Percentiles rank a stretch among this genome's conserved stretches.
Conservation (phyloP, 2,329 filamentous ascomycete genomes). For the Colletotrichum sp. region DNA sequence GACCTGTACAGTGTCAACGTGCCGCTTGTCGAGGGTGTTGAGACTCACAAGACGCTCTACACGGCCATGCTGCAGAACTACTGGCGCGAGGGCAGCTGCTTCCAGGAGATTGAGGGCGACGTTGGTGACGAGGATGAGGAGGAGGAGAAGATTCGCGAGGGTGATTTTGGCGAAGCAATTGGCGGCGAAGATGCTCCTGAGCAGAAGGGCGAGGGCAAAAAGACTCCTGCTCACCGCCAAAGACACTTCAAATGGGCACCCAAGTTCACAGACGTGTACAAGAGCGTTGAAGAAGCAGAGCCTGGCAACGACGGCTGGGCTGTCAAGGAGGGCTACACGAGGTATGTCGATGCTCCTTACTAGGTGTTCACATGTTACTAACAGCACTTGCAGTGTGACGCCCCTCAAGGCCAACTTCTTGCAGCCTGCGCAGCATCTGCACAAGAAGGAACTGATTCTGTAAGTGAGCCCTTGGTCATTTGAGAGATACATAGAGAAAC, state of each 20-base stretch:
- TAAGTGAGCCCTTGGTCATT: slow-evolving; percentile 62
- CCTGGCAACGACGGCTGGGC: slow-evolving; percentile 94
- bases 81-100: slow-evolving; percentile 86
- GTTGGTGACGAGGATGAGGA: slow-evolving; percentile 70
- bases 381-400: slow-evolving; percentile 69
- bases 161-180: slow-evolving; percentile 53
- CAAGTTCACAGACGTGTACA: slow-evolving; percentile 83
- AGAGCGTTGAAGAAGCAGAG: slow-evolving; percentile 78
- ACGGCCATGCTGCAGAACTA: slow-evolving; percentile 89
- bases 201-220: slow-evolving; percentile 32
- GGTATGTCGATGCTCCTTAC: slow-evolving; percentile 53
- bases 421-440: slow-evolving; percentile 68
- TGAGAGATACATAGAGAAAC: background rate
- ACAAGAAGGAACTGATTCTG: slow-evolving; percentile 78
- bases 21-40: slow-evolving; percentile 79
- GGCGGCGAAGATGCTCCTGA: slow-evolving; percentile 22
- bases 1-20: slow-evolving; percentile 95
- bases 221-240: slow-evolving; percentile 62
- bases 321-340: slow-evolving; percentile 85
- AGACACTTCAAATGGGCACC: slow-evolving; percentile 97
- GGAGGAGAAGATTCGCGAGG: slow-evolving; percentile 76
- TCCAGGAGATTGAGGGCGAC: slow-evolving; percentile 77
- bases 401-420: slow-evolving; percentile 93
- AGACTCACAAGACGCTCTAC: slow-evolving; percentile 75
- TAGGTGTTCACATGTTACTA: slow-evolving; percentile 12